phyloP scores from a whole-genome alignment of 768 basidiomycete genomes.

The Boletus vermiculosoides region DNA sequence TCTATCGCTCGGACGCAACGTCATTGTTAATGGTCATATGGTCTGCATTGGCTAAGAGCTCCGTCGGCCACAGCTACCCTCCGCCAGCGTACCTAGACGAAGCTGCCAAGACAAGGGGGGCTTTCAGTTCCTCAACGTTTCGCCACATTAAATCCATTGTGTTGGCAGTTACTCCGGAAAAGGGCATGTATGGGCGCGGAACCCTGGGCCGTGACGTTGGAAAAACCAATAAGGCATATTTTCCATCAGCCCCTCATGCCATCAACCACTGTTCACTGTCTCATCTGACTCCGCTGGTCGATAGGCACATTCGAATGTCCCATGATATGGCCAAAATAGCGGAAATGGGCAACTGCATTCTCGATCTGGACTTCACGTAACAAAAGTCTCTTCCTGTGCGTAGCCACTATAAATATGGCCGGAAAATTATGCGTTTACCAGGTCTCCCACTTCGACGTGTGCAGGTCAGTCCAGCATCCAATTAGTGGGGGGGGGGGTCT shows the following conservation, averaged over 20 bases:
- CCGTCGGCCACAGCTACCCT: background rate
- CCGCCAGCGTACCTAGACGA: background rate
- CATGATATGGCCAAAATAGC: background rate
- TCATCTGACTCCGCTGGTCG: background rate
- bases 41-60: background rate
- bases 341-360: background rate
- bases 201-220: background rate
- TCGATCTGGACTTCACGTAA: background rate
- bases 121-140: background rate
- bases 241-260: background rate
- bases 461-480: slow-evolving; percentile 5
- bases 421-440: no score
- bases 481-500: background rate
- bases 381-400: background rate
- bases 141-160: background rate
- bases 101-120: background rate
- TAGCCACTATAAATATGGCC: slow-evolving; percentile 2
- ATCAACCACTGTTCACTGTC: background rate
- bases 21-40: background rate
- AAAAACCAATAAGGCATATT: background rate
- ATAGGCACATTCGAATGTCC: background rate
- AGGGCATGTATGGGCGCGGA: background rate
- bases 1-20: background rate
- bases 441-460: background rate
- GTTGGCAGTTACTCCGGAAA: background rate